Evolutionary conservation across 768 basidiomycete genomes (phyloP).

Genomic region (Pulveroboletus sp.): DNA sequence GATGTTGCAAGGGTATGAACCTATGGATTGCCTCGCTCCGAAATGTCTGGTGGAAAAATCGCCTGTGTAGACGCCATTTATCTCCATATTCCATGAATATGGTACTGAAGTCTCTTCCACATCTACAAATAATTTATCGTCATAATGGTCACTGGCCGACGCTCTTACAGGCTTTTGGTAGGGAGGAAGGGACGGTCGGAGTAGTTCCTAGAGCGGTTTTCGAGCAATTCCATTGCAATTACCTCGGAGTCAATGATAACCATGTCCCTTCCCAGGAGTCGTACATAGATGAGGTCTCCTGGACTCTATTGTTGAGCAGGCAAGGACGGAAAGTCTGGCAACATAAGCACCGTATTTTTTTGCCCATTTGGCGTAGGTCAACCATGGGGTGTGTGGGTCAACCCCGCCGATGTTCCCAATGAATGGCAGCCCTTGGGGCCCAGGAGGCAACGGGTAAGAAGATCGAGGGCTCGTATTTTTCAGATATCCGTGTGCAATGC

Average conservation of each 20-base stretch:
- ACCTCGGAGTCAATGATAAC: conserved; percentile 43
- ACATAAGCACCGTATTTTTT: conserved; percentile 28
- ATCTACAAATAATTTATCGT: neutral
- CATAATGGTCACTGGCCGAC: neutral
- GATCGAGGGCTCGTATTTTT: no score
- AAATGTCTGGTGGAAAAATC: conserved; percentile 23
- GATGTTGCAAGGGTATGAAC: conserved; percentile 28
- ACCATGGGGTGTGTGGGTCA: conserved; percentile 31
- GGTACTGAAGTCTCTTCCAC: conserved; percentile 16
- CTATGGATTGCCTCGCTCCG: conserved; percentile 9
- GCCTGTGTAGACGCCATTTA: conserved; percentile 29
- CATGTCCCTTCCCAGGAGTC: conserved; percentile 41
- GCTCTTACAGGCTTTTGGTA: conserved; percentile 14
- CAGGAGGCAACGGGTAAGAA: conserved; percentile 30
- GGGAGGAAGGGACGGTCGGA: conserved; percentile 43
- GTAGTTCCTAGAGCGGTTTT: conserved; percentile 42
- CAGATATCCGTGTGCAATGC: no score
- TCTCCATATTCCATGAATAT: conserved; percentile 27
- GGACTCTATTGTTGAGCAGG: neutral
- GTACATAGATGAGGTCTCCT: conserved; percentile 46
- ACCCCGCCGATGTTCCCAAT: conserved; percentile 38
- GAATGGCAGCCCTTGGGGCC: conserved; percentile 33
- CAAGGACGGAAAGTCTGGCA: neutral
- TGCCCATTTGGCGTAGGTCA: conserved; percentile 36
- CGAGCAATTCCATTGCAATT: conserved; percentile 43